These are phyloP conservation scores for Erythrophleum ivorense DNA, from an alignment of 331 rosid species.

Conservation along the genomic window DNA sequence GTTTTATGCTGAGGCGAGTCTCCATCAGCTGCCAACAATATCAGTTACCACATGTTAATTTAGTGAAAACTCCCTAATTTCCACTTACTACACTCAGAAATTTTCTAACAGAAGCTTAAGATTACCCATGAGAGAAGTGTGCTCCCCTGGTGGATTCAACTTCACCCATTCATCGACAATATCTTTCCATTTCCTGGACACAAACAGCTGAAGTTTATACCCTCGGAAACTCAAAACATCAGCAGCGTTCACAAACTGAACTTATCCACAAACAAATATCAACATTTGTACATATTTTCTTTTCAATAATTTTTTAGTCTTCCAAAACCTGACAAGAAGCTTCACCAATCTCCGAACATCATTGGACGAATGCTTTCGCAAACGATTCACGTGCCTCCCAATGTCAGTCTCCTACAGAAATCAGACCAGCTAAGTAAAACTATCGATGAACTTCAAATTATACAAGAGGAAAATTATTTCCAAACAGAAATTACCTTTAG, in stretches of 20 bases:
- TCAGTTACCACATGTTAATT: constrained; percentile 35
- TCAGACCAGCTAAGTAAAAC: background rate
- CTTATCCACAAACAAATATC: background rate
- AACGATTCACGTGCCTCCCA: constrained; percentile 93
- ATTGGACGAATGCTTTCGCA: constrained; percentile 81
- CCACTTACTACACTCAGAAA: constrained; percentile 4
- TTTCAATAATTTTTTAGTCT: background rate
- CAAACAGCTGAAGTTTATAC: constrained; percentile 8
- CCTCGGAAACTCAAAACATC: background rate
- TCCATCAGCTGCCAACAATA: constrained; percentile 70
- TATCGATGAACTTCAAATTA: background rate
- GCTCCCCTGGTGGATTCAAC: constrained; percentile 73
- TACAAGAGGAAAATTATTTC: background rate
- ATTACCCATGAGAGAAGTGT: constrained; percentile 76
- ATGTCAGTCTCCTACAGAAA: constrained; percentile 86
- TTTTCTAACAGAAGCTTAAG: constrained; percentile 15
- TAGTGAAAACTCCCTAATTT: constrained; percentile 9
- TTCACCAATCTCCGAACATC: constrained; percentile 96
- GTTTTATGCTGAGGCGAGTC: constrained; percentile 85
- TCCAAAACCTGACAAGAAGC: constrained; percentile 84
- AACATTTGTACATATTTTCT: background rate
- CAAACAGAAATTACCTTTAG: constrained; percentile 57
- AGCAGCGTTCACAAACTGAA: background rate
- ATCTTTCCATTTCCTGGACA: constrained; percentile 95
- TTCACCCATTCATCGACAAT: constrained; percentile 97